Evolutionary conservation across 2,329 filamentous ascomycete species (phyloP).

Genomic region (Kalaharituber pfeilii): DNA sequence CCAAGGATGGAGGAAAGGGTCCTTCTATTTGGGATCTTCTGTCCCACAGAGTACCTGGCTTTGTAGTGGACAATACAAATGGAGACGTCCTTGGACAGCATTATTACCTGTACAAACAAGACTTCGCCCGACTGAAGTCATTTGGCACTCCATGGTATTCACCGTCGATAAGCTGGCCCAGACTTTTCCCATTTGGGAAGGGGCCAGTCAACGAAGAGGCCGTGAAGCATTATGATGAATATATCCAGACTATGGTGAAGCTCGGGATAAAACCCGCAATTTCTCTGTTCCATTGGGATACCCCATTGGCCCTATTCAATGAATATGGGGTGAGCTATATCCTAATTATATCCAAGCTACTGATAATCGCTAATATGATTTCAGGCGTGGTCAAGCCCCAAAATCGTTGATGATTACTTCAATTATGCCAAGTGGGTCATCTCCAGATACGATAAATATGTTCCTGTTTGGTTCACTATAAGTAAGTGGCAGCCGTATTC

Average conservation of each 20-base stretch:
- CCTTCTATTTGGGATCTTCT: conserved; percentile 32
- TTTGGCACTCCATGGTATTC: conserved; percentile 21
- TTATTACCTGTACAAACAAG: conserved; percentile 31
- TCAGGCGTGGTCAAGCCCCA: conserved; percentile 25
- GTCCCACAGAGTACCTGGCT: conserved; percentile 28
- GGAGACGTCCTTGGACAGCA: conserved; percentile 29
- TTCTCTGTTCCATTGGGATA: conserved; percentile 31
- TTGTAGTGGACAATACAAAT: conserved; percentile 29
- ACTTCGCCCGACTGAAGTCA: conserved; percentile 26
- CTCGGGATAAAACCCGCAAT: conserved; percentile 26
- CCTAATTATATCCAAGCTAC: neutral
- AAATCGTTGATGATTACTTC: conserved; percentile 30
- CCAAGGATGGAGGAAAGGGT: conserved; percentile 30
- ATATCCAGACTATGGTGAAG: conserved; percentile 26
- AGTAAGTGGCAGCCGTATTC: conserved; percentile 23
- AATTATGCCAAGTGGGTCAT: conserved; percentile 31
- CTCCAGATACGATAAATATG: conserved; percentile 28
- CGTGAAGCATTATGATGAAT: conserved; percentile 27
- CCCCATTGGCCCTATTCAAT: conserved; percentile 29
- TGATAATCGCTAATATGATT: conserved; percentile 7
- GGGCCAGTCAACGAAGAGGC: conserved; percentile 17
- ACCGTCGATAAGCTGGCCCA: conserved; percentile 24
- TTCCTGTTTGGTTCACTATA: conserved; percentile 30
- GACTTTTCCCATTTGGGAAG: conserved; percentile 17
- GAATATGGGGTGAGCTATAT: conserved; percentile 27